Evolutionary conservation across 2,329 filamentous ascomycete genomes (phyloP).

Genomic region (Stachybotrys elegans): DNA sequence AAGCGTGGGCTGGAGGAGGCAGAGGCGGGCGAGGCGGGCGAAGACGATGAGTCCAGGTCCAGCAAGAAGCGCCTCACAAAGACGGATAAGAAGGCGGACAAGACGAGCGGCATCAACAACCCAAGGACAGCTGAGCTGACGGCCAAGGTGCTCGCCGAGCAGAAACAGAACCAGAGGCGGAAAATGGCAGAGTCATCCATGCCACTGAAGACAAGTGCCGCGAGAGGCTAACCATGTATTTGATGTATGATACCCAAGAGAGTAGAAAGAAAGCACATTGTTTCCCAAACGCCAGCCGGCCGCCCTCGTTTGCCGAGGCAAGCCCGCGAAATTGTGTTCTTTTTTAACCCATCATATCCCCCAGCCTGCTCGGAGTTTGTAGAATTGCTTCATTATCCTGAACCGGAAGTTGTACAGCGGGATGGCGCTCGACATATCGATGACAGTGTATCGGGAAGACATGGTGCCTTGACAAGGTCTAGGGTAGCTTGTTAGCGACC

Average conservation of each 20-base stretch:
- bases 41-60: slow-evolving; percentile 47
- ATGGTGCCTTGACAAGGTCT: background rate
- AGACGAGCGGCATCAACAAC: slow-evolving; percentile 73
- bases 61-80: slow-evolving; percentile 22
- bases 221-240: slow-evolving; percentile 11
- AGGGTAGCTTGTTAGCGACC: background rate
- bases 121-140: slow-evolving; percentile 79
- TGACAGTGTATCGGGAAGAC: background rate
- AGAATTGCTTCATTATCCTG: no score
- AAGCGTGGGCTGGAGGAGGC: no score
- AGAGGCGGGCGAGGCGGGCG: slow-evolving; percentile 33
- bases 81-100: slow-evolving; percentile 22
- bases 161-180: slow-evolving; percentile 76
- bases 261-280: no score
- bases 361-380: no score
- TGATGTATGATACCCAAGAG: slow-evolving; percentile 1
- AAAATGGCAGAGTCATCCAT: slow-evolving; percentile 63
- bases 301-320: no score
- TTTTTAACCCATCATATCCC: no score
- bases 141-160: slow-evolving; percentile 79
- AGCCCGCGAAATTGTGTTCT: no score
- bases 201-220: slow-evolving; percentile 13
- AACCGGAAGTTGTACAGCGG: no score
- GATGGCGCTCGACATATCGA: background rate
- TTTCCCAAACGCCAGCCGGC: no score